Percentiles rank a stretch among this genome's conserved stretches.
phyloP scores from a whole-genome alignment of 805 yeast species.

The Saturnispora hagleri region DNA sequence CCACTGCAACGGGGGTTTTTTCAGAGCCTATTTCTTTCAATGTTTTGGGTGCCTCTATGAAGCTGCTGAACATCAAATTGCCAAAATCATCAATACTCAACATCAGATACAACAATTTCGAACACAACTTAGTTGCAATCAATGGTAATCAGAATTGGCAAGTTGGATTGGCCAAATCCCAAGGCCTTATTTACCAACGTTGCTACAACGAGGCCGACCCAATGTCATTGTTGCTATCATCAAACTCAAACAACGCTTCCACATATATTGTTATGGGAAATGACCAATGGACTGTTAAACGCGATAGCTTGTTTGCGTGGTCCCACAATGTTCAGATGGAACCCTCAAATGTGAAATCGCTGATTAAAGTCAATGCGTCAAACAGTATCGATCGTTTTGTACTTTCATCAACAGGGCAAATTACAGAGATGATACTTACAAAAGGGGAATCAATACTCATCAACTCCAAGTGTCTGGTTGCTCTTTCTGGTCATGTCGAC shows the following conservation, averaged over 20 bases:
- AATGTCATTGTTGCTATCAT: slow-evolving; percentile 29
- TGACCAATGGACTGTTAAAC: slow-evolving; percentile 30
- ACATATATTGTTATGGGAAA: neutral
- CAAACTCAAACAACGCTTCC: slow-evolving; percentile 23
- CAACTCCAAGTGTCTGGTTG: slow-evolving; percentile 33
- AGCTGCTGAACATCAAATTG: slow-evolving; percentile 34
- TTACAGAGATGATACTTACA: slow-evolving; percentile 29
- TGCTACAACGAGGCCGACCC: slow-evolving; percentile 25
- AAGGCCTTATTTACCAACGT: slow-evolving; percentile 26
- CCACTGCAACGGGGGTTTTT: slow-evolving; percentile 39
- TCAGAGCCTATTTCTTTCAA: slow-evolving; percentile 34
- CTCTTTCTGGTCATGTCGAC: slow-evolving; percentile 19
- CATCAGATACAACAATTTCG: slow-evolving; percentile 28
- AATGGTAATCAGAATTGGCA: slow-evolving; percentile 30
- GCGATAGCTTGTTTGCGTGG: slow-evolving; percentile 37
- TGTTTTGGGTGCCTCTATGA: slow-evolving; percentile 32
- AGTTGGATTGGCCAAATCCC: neutral
- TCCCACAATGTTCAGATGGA: slow-evolving; percentile 14
- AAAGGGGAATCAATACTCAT: slow-evolving; percentile 32
- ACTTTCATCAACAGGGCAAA: slow-evolving; percentile 31
- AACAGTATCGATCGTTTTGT: slow-evolving; percentile 34
- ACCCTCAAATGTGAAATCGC: neutral
- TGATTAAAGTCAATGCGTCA: slow-evolving; percentile 11
- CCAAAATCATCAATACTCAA: slow-evolving; percentile 34
- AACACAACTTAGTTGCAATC: slow-evolving; percentile 34